Conservation (phyloP, 345 rosid species). For the Hibiscus tridactylites region DNA sequence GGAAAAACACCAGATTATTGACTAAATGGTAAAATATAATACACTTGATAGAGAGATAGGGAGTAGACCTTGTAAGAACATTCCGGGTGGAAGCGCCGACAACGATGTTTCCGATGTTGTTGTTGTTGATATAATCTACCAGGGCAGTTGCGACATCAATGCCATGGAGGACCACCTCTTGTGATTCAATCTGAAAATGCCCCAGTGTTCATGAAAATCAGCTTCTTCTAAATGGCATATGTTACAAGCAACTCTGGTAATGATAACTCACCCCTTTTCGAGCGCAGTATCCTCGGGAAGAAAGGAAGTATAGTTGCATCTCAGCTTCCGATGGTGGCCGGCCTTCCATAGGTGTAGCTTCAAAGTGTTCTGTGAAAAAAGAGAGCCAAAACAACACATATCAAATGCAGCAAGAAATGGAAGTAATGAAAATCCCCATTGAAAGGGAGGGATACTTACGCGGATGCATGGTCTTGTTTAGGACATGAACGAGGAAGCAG, state of each 20-base stretch:
- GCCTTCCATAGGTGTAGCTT: constrained; percentile 24
- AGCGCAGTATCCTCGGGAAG: constrained; percentile 58
- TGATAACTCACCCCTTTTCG: constrained; percentile 56
- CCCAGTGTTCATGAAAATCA: not conserved
- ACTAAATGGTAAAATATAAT: too few relatives aligned
- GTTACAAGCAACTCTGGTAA: not conserved
- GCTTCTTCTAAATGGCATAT: constrained; percentile 15
- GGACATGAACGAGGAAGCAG: constrained; percentile 40
- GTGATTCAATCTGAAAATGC: constrained; percentile 41
- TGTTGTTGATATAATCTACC: constrained; percentile 28
- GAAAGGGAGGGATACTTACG: constrained; percentile 19
- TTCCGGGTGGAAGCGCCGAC: constrained; percentile 52
- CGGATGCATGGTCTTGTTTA: constrained; percentile 13
- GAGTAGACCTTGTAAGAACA: constrained; percentile 15
- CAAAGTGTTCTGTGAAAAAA: constrained; percentile 20
- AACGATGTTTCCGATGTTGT: constrained; percentile 43
- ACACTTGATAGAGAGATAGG: not conserved
- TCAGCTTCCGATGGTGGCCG: constrained; percentile 45
- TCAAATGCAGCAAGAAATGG: not conserved
- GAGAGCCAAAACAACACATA: not conserved
- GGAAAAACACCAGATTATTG: too few relatives aligned
- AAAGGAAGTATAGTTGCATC: constrained; percentile 48
- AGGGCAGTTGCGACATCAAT: constrained; percentile 51
- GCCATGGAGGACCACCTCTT: constrained; percentile 54
- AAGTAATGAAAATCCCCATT: not conserved